A percentile compares a stretch with the other conserved stretches of the same genome.
Evolutionary conservation across 257 asterid species (phyloP).

Genomic region (Primulina tabacum): DNA sequence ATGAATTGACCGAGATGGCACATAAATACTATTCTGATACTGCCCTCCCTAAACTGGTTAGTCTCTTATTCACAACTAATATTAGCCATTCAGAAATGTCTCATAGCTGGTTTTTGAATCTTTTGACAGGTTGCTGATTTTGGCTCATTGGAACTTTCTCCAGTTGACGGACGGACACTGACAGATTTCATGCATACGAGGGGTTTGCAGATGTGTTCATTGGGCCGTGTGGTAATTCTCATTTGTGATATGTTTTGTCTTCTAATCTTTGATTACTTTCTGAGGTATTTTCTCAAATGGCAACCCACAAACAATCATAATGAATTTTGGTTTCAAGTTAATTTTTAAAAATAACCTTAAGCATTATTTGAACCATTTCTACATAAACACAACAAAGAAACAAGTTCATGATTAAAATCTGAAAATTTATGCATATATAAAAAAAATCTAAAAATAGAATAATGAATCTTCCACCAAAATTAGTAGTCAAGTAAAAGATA

Average conservation of each 20-base stretch:
- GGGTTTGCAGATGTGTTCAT: constrained; percentile 73
- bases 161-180: constrained; percentile 80
- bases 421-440: no score
- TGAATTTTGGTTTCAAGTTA: no score
- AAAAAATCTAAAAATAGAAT: no score
- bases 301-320: no score
- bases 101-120: constrained; percentile 16
- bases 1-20: constrained; percentile 74
- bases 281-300: no score
- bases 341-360: no score
- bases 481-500: no score
- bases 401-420: no score
- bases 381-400: no score
- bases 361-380: no score
- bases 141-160: constrained; percentile 82
- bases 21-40: constrained; percentile 64
- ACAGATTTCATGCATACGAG: constrained; percentile 88
- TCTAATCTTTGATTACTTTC: constrained; percentile 16
- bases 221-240: constrained; percentile 75
- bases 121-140: constrained; percentile 73
- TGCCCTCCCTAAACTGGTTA: constrained; percentile 74
- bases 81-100: constrained; percentile 21
- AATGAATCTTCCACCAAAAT: no score
- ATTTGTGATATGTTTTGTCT: background rate
- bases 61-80: constrained; percentile 20